Conservation (phyloP, 495 filamentous ascomycete genomes). For the Copromyces sp. region DNA sequence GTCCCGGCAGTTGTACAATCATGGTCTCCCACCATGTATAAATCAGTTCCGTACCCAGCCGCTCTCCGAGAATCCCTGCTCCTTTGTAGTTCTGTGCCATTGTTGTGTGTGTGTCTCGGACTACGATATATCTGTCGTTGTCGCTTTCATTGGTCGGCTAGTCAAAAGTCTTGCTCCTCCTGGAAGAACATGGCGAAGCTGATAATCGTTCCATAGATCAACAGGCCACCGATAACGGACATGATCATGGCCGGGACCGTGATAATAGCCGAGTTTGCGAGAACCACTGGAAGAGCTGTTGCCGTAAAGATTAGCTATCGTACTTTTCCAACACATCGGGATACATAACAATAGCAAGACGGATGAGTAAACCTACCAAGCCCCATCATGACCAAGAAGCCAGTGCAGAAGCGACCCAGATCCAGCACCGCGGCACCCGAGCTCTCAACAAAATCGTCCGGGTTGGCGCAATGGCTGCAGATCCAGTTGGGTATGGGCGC, state of each 20-base stretch:
- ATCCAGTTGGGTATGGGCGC: slow-evolving; percentile 95
- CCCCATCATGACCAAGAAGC: slow-evolving; percentile 96
- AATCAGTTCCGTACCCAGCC: background rate
- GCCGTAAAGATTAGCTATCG: slow-evolving; percentile 11
- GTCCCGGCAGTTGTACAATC: background rate
- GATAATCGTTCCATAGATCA: slow-evolving; percentile 98
- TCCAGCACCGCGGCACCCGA: slow-evolving; percentile 72
- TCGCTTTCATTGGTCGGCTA: background rate
- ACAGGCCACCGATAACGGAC: slow-evolving; percentile 80
- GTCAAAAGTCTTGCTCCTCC: slow-evolving; percentile 76
- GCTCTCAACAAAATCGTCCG: slow-evolving; percentile 94
- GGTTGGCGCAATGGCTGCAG: slow-evolving; percentile 74
- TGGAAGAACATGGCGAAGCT: slow-evolving; percentile 97
- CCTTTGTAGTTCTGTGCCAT: background rate
- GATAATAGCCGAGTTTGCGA: slow-evolving; percentile 80
- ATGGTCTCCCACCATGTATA: background rate
- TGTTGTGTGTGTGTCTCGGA: background rate
- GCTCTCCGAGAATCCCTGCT: background rate
- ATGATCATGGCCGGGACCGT: slow-evolving; percentile 81
- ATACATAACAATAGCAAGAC: background rate
- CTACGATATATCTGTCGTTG: background rate
- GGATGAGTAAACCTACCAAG: slow-evolving; percentile 57
- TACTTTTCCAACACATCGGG: background rate
- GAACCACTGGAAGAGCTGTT: slow-evolving; percentile 76
- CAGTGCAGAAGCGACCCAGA: slow-evolving; percentile 88